phyloP scores from a whole-genome alignment of 176 grass and related monocot genomes.

The Oryza nivara region DNA sequence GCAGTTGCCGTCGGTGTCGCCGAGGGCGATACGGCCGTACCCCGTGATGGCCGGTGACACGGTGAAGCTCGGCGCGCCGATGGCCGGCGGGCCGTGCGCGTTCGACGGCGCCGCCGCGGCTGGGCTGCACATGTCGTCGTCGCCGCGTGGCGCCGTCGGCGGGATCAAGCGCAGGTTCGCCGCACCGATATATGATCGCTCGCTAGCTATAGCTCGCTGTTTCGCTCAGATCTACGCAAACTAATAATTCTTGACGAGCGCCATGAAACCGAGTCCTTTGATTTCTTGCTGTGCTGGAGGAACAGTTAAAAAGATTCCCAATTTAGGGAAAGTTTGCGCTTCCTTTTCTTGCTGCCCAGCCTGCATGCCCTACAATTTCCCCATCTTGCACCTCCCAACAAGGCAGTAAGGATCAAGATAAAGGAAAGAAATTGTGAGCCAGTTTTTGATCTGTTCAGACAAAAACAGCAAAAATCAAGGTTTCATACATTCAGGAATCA shows the following conservation, averaged over 20 bases:
- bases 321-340: slow-evolving; percentile 40
- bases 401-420: slow-evolving; percentile 20
- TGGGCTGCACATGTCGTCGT: slow-evolving; percentile 62
- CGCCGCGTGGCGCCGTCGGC: slow-evolving; percentile 32
- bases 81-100: slow-evolving; percentile 41
- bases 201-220: neutral
- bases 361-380: slow-evolving; percentile 28
- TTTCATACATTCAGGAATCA: slow-evolving; percentile 6
- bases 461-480: slow-evolving; percentile 28
- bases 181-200: slow-evolving; percentile 13
- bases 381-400: slow-evolving; percentile 42
- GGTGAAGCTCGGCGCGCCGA: slow-evolving; percentile 40
- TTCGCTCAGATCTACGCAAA: slow-evolving; percentile 36
- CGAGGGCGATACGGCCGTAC: slow-evolving; percentile 52
- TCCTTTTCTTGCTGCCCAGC: slow-evolving; percentile 28
- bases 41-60: slow-evolving; percentile 11
- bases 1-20: slow-evolving; percentile 46
- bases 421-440: neutral
- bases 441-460: neutral
- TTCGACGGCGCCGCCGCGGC: slow-evolving; percentile 33
- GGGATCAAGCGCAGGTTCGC: slow-evolving; percentile 84
- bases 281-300: slow-evolving; percentile 24
- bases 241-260: slow-evolving; percentile 13
- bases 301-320: slow-evolving; percentile 15
- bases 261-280: neutral